Conservation (phyloP, 164 flowering plant genomes). For the Magnolia changhungtana region DNA sequence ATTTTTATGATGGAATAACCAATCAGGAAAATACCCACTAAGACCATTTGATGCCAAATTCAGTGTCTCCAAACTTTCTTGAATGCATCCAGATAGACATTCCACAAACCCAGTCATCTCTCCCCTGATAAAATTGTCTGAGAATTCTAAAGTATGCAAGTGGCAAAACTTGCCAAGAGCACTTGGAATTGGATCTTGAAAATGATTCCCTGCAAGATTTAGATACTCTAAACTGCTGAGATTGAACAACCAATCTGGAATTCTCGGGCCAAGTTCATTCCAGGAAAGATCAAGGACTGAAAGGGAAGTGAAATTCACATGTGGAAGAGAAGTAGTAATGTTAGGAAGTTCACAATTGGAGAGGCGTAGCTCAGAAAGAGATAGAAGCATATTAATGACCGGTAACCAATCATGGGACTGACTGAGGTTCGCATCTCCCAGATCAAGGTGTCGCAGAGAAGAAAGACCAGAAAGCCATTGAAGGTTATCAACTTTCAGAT, state of each 20-base stretch:
- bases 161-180: not conserved
- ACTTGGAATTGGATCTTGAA: not conserved
- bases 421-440: not conserved
- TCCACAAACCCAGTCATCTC: not conserved
- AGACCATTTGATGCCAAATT: too few relatives aligned
- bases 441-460: not conserved
- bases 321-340: not conserved
- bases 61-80: too few relatives aligned
- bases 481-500: not conserved
- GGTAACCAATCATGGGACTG: slow-evolving; percentile 4
- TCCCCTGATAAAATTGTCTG: not conserved
- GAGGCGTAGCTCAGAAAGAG: slow-evolving; percentile 7
- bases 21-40: too few relatives aligned
- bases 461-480: not conserved
- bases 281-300: not conserved
- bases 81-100: not conserved
- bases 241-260: not conserved
- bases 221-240: not conserved
- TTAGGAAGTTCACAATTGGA: not conserved
- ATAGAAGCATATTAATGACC: slow-evolving; percentile 10
- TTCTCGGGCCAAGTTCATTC: not conserved
- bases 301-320: not conserved
- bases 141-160: not conserved
- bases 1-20: too few relatives aligned
- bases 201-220: not conserved